Base-by-base conservation (phyloP, 768 basidiomycete species). In the Amanita pseudoporphyria region DNA sequence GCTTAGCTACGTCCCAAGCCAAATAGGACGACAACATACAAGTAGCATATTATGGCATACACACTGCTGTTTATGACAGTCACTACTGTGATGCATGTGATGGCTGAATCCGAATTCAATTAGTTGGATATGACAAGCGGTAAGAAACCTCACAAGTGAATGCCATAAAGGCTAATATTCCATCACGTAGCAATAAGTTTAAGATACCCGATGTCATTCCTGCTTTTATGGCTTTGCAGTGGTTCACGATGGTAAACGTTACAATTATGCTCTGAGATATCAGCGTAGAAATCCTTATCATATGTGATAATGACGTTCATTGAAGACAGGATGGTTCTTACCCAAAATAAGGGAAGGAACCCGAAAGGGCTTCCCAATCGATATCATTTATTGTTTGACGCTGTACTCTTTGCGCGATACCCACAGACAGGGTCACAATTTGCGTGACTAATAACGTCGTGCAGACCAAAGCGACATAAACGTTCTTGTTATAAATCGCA, bases 331-430 rank as follows among this genome's bases (percentile, higher is more conserved):
- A 30, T 40, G 22, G n/a, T 13, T 31, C 48, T 31, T 38, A 49
- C 48, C 19, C 37, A 13, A 49, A 49, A 33, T 49, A 49, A 6
- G 48, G 38, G 31, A 28, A 49, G 9, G 48, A 49, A 37, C 37
- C 48, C 24, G 38, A 26, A 26, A 21, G 37, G 3, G 26, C 12
- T 2, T 49, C 36, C 30, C 13, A 9, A 5, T 22, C 16, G 10
- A 28, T 39, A 5, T 14, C 38, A 10, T 16, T 4, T 21, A 30
- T 49, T n/a, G 26, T 22, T 12, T 26, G 6, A 3, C 32, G 14
- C 22, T 19, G 21, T 3, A 19, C 28, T 5, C 19, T 49, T n/a
- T 10, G 21, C 38, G 14, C n/a, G 22, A 49, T 49, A 2, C 19
- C 37, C 14, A 49, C 38, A 18, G 16, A 39, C 48, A 42, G 5